A percentile compares a stretch with the other conserved stretches of the same genome.
These are phyloP conservation scores for Solanum arcanum DNA, from an alignment of 257 asterid genomes.

Conservation along the genomic window DNA sequence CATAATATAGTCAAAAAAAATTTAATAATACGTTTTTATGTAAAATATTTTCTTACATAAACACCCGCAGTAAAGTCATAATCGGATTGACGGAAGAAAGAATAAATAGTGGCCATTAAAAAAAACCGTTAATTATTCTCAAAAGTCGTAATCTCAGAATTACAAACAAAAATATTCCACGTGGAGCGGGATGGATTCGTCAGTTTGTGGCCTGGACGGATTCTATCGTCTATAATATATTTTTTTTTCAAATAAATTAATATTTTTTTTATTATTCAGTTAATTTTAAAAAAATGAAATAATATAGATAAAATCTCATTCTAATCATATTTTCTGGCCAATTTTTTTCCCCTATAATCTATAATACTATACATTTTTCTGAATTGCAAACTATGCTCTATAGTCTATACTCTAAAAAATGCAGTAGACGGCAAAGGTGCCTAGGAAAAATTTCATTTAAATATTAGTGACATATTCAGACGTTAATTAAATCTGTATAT, in stretches of 20 bases:
- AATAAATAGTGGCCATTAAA: background rate
- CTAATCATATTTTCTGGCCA: too few relatives aligned
- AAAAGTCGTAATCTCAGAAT: background rate
- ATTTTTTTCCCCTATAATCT: background rate
- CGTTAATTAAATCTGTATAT: background rate
- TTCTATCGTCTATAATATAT: background rate
- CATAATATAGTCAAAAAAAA: background rate
- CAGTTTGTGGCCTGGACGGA: background rate
- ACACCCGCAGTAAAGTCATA: background rate
- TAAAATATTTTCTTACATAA: too few relatives aligned
- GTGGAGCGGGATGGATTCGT: background rate
- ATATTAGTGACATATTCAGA: background rate
- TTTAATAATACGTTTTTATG: too few relatives aligned
- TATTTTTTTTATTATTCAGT: too few relatives aligned
- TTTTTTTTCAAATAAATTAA: too few relatives aligned
- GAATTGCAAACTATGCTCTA: background rate
- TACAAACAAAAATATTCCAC: background rate
- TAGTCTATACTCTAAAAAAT: background rate
- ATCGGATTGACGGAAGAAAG: background rate
- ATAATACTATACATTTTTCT: background rate
- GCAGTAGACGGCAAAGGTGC: background rate
- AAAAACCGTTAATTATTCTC: background rate
- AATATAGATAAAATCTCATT: too few relatives aligned
- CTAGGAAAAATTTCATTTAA: background rate
- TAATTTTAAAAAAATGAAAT: too few relatives aligned